phyloP scores from a whole-genome alignment of 371 early-diverging fungal genomes.

The Lichtheimia ramosa region DNA sequence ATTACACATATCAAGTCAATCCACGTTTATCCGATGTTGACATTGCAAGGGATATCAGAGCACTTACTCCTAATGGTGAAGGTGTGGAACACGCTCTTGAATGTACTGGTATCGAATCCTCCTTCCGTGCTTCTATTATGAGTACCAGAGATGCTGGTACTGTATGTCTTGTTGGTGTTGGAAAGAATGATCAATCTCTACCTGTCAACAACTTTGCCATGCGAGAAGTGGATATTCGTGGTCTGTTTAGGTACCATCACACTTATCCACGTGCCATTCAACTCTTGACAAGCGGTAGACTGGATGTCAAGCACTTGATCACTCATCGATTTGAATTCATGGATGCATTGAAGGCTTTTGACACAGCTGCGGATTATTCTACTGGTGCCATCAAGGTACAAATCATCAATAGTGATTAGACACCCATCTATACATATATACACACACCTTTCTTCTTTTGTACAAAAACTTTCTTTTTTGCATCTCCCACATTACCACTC shows the following conservation, averaged over 20 bases:
- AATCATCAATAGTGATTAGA: constrained; percentile 25
- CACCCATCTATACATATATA: too few relatives aligned
- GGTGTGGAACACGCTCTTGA: constrained; percentile 43
- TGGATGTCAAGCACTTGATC: constrained; percentile 42
- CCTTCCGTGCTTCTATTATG: constrained; percentile 46
- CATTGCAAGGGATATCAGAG: constrained; percentile 35
- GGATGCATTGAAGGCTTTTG: constrained; percentile 45
- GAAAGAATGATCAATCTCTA: constrained; percentile 43
- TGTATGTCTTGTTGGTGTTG: constrained; percentile 47
- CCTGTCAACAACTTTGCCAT: constrained; percentile 54
- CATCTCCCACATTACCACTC: too few relatives aligned
- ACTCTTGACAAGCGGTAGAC: constrained; percentile 28
- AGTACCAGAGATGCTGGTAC: constrained; percentile 42
- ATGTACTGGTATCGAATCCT: constrained; percentile 47
- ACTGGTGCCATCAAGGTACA: constrained; percentile 46
- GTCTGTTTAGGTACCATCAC: constrained; percentile 43
- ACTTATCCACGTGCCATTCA: constrained; percentile 46
- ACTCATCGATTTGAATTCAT: constrained; percentile 39
- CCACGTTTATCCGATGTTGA: constrained; percentile 21
- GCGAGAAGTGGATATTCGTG: constrained; percentile 47
- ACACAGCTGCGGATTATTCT: constrained; percentile 34
- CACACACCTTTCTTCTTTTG: too few relatives aligned
- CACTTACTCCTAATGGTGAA: constrained; percentile 24
- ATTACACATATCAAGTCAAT: constrained; percentile 20
- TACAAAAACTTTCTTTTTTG: too few relatives aligned